A percentile compares a stretch with the other conserved stretches of the same genome.
These are phyloP conservation scores for Trametes polyzona DNA, from an alignment of 1,284 basidiomycete species.

Conservation along the genomic window DNA sequence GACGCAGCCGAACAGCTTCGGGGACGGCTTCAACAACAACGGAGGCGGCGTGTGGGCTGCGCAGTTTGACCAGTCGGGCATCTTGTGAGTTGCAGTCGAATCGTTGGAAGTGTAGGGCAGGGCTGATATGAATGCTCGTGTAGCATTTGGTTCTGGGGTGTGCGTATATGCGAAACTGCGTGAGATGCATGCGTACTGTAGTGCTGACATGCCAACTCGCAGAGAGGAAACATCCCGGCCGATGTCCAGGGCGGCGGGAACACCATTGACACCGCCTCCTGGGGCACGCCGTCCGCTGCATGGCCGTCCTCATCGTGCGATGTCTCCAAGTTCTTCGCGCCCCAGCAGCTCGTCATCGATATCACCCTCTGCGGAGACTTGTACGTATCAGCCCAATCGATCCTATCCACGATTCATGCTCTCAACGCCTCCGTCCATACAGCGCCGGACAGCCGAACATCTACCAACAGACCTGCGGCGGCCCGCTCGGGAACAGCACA, in stretches of 20 bases:
- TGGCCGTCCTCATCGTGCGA: slow-evolving; percentile 52
- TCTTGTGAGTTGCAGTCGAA: slow-evolving; percentile 26
- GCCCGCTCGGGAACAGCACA: slow-evolving; percentile 27
- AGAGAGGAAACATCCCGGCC: slow-evolving; percentile 42
- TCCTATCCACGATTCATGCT: neutral
- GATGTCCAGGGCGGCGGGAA: slow-evolving; percentile 28
- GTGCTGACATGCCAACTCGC: slow-evolving; percentile 26
- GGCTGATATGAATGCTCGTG: neutral
- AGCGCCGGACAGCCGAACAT: slow-evolving; percentile 50
- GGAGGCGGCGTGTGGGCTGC: slow-evolving; percentile 70
- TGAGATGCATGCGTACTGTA: neutral
- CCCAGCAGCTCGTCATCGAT: slow-evolving; percentile 57
- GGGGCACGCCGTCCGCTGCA: slow-evolving; percentile 62
- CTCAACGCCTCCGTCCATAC: neutral
- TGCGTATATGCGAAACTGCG: slow-evolving; percentile 43
- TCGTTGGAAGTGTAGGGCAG: neutral
- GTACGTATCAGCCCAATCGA: slow-evolving; percentile 15
- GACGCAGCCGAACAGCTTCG: slow-evolving; percentile 50
- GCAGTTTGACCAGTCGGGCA: slow-evolving; percentile 60
- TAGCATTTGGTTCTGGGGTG: slow-evolving; percentile 72
- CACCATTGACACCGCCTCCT: slow-evolving; percentile 52
- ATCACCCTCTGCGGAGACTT: slow-evolving; percentile 62
- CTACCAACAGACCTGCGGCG: slow-evolving; percentile 45
- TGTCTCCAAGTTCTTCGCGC: slow-evolving; percentile 53
- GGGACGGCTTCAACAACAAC: slow-evolving; percentile 53